Base-by-base conservation (phyloP, 1,284 basidiomycete species). In the Amylostereum areolatum region DNA sequence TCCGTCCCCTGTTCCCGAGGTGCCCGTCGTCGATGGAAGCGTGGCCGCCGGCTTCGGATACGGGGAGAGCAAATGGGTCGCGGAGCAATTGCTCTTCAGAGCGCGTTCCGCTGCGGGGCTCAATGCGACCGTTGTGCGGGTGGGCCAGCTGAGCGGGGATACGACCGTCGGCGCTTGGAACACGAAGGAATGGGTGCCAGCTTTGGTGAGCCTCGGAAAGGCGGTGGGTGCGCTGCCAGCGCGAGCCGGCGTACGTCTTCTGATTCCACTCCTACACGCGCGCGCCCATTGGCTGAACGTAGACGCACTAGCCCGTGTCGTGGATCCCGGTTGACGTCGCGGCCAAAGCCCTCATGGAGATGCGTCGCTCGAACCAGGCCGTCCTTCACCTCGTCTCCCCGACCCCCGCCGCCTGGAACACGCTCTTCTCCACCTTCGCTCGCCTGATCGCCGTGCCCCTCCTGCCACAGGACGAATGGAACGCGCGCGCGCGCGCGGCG, bases 291-390 rank as follows among this genome's bases (percentile, higher is more conserved):
- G n/a, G n/a, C n/a, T n/a, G n/a, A n/a, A n/a, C n/a, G n/a, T n/a
- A n/a, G 33, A 35, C n/a, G 33, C 33, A 35, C 5, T 12, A 43
- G 41, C 24, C 41, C 25, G 31, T 24, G 27, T 61, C 64, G 1
- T 70, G 67, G 64, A 48, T 68, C 11, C 65, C 65, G 11, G 52
- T 63, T 25, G 54, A 68, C 43, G 45, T 52, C 9, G 66, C 65
- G 8, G 66, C 67, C 3, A 34, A 52, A 3, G 57, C 57, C 28
- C 45, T 67, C 9, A 53, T 64, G 29, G 67, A 66, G 24, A 44
- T 61, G 45, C 48, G 51, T 6, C 29, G 46, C 29, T 40, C 48
- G 24, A 8, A 34, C 5, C 31, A 49, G 8, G 25, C 33, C 18
- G 44, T 58, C 35, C 42, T 59, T 27, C 58, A 62, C 42, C 44